phyloP scores from a whole-genome alignment of 2,329 filamentous ascomycete species.

The Lasiodiplodia sp. region DNA sequence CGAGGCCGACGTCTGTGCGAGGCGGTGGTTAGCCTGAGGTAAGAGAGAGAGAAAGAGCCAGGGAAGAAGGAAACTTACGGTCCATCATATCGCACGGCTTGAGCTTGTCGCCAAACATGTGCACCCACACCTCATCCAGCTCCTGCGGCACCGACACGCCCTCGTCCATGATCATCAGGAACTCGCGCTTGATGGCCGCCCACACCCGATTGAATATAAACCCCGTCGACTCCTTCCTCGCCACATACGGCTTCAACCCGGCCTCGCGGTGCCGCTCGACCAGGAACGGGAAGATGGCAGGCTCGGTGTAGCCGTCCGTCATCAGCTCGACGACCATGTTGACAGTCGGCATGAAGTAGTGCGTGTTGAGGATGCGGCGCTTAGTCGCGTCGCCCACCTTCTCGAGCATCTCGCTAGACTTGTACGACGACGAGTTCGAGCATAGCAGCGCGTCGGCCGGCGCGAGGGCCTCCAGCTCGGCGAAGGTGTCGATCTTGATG shows the following conservation, averaged over 20 bases:
- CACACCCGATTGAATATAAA: conserved; percentile 65
- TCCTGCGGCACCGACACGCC: conserved; percentile 58
- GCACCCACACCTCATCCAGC: conserved; percentile 57
- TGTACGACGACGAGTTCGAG: conserved; percentile 62
- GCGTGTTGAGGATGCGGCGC: conserved; percentile 57
- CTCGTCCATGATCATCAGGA: conserved; percentile 58
- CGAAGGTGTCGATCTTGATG: conserved; percentile 59
- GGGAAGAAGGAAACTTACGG: conserved; percentile 19
- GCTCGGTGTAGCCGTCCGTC: conserved; percentile 57
- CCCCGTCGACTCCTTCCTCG: conserved; percentile 59
- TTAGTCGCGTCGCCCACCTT: conserved; percentile 50
- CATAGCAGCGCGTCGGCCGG: conserved; percentile 58
- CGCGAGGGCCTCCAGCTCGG: conserved; percentile 53
- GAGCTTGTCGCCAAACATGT: conserved; percentile 43
- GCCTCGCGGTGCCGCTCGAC: conserved; percentile 49
- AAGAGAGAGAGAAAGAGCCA: background rate
- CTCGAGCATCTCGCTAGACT: conserved; percentile 57
- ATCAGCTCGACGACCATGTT: conserved; percentile 60
- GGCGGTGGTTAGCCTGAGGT: background rate
- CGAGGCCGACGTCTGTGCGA: conserved; percentile 53
- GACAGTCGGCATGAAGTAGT: conserved; percentile 60
- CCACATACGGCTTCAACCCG: conserved; percentile 53
- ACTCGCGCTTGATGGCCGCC: conserved; percentile 64
- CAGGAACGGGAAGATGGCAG: conserved; percentile 56
- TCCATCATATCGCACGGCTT: conserved; percentile 57